Conservation (phyloP, 176 grass and related monocot species). For the Zoysia japonica region DNA sequence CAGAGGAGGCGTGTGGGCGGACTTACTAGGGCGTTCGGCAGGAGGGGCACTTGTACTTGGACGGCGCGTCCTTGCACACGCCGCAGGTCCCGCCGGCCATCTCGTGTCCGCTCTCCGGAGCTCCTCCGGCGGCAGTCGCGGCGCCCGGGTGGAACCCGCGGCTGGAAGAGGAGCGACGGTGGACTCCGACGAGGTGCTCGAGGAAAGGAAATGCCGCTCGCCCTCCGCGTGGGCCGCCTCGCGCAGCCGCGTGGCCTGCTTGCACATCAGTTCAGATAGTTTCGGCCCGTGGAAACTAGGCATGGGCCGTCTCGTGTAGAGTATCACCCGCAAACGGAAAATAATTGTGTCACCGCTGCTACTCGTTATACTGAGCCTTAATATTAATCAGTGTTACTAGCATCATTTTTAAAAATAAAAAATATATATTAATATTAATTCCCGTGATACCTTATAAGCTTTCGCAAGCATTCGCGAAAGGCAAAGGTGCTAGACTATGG, state of each 20-base stretch:
- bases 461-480: background rate
- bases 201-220: no score
- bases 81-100: constrained; percentile 59
- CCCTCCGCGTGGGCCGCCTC: no score
- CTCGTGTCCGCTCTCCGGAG: background rate
- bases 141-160: background rate
- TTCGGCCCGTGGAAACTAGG: background rate
- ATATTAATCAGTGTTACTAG: no score
- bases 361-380: no score
- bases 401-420: no score
- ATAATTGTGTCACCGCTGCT: no score
- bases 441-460: background rate
- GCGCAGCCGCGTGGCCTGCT: no score
- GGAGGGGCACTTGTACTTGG: constrained; percentile 92
- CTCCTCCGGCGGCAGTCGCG: background rate
- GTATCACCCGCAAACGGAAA: no score
- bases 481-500: background rate
- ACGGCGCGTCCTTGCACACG: constrained; percentile 69
- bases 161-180: background rate
- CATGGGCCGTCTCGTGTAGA: background rate
- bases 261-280: no score
- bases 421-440: no score
- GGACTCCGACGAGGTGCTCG: no score
- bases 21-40: constrained; percentile 89
- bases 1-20: background rate